phyloP scores from a whole-genome alignment of 768 basidiomycete species.

The Mycena floridula region DNA sequence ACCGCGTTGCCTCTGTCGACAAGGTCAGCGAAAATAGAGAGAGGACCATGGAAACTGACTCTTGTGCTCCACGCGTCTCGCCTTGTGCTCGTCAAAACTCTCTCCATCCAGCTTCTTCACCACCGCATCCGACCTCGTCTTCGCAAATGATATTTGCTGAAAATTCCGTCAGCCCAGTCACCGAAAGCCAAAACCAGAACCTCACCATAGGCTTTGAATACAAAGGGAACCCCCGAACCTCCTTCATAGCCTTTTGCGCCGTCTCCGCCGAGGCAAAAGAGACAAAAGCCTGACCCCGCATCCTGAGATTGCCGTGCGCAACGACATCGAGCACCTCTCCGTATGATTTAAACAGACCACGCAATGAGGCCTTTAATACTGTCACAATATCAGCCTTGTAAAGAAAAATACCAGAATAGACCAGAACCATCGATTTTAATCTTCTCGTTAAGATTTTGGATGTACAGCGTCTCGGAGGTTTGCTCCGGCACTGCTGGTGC shows the following conservation, averaged over 20 bases:
- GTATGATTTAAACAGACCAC: constrained; percentile 88
- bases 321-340: constrained; percentile 94
- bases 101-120: constrained; percentile 69
- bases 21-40: neutral
- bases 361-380: constrained; percentile 88
- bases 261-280: constrained; percentile 80
- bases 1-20: constrained; percentile 64
- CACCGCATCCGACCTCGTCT: constrained; percentile 83
- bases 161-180: neutral
- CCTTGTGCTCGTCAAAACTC: constrained; percentile 71
- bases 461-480: constrained; percentile 83
- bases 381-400: constrained; percentile 6
- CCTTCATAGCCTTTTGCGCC: constrained; percentile 85
- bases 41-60: constrained; percentile 42
- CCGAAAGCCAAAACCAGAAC: neutral
- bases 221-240: constrained; percentile 89
- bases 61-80: constrained; percentile 72
- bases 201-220: constrained; percentile 95
- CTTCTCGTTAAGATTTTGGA: constrained; percentile 96
- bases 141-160: constrained; percentile 94
- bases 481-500: constrained; percentile 34
- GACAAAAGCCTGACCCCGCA: constrained; percentile 98
- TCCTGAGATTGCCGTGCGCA: constrained; percentile 89
- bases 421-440: constrained; percentile 68
- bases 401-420: constrained; percentile 6